phyloP scores from a whole-genome alignment of 768 basidiomycete genomes.

The Macrocybe gigantea region DNA sequence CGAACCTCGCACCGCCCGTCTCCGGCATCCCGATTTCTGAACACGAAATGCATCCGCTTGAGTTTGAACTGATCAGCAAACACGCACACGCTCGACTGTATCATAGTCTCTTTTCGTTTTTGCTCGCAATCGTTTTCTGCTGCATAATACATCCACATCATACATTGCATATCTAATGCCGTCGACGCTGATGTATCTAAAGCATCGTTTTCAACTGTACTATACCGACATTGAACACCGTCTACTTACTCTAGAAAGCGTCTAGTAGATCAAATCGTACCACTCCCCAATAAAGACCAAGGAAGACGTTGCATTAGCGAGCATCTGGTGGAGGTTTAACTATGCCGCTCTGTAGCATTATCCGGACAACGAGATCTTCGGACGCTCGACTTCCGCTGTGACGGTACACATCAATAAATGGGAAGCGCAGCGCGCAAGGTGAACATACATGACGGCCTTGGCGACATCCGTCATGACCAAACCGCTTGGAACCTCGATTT shows the following conservation, averaged over 20 bases:
- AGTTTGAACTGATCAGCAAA: too few relatives aligned
- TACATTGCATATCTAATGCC: too few relatives aligned
- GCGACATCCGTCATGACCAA: constrained; percentile 67
- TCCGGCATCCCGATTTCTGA: too few relatives aligned
- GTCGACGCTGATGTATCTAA: too few relatives aligned
- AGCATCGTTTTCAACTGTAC: too few relatives aligned
- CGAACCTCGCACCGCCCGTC: too few relatives aligned
- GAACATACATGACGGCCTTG: constrained; percentile 51
- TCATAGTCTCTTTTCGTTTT: too few relatives aligned
- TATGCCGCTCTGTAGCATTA: constrained; percentile 56
- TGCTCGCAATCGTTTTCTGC: too few relatives aligned
- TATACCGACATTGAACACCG: too few relatives aligned
- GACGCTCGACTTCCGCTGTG: constrained; percentile 39
- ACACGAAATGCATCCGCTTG: too few relatives aligned
- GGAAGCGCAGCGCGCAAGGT: neutral
- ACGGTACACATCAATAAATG: constrained; percentile 5
- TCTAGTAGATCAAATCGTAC: neutral
- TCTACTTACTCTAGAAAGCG: neutral
- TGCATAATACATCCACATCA: too few relatives aligned
- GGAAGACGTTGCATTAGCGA: constrained; percentile 8
- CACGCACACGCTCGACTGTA: too few relatives aligned
- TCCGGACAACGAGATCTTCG: constrained; percentile 38
- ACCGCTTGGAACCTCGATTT: constrained; percentile 75
- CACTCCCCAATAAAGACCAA: neutral
- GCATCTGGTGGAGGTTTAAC: constrained; percentile 42